phyloP scores from a whole-genome alignment of 2,329 filamentous ascomycete genomes.

The Aulographum hederae region DNA sequence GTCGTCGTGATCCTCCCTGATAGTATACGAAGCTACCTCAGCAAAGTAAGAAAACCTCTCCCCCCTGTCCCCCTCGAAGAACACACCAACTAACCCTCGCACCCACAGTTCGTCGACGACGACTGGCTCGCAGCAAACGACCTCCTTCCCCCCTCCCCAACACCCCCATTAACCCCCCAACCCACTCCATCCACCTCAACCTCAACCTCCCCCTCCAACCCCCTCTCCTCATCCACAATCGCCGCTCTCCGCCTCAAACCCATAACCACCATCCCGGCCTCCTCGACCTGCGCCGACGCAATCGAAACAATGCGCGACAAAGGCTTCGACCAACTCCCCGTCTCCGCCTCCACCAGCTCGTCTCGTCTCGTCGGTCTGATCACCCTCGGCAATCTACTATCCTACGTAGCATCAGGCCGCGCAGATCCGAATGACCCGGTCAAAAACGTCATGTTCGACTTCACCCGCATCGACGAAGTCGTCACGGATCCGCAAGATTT shows the following conservation, averaged over 20 bases:
- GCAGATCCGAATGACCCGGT: conserved; percentile 58
- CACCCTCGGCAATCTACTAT: conserved; percentile 85
- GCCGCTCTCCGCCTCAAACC: conserved; percentile 76
- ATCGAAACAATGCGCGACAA: conserved; percentile 94
- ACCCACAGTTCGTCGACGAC: conserved; percentile 67
- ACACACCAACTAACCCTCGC: conserved; percentile 1
- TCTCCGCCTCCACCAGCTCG: conserved; percentile 49
- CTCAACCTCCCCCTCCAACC: conserved; percentile 31
- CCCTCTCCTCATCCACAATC: conserved; percentile 64
- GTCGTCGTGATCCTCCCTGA: conserved; percentile 87
- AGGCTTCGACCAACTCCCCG: conserved; percentile 92
- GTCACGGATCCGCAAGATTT: conserved; percentile 70
- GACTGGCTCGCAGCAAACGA: conserved; percentile 97
- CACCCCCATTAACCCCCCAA: conserved; percentile 26
- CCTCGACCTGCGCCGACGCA: conserved; percentile 61
- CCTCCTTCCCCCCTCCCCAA: conserved; percentile 53
- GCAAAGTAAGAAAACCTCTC: conserved; percentile 39
- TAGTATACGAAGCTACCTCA: conserved; percentile 91
- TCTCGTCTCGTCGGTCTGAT: conserved; percentile 70
- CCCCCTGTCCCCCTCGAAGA: neutral
- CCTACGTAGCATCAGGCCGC: conserved; percentile 70
- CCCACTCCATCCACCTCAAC: conserved; percentile 17
- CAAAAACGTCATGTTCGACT: conserved; percentile 91
- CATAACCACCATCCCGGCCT: conserved; percentile 63
- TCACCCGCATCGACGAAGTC: conserved; percentile 70